Conservation (phyloP, 345 rosid species). For the Cardiospermum halicacabum region DNA sequence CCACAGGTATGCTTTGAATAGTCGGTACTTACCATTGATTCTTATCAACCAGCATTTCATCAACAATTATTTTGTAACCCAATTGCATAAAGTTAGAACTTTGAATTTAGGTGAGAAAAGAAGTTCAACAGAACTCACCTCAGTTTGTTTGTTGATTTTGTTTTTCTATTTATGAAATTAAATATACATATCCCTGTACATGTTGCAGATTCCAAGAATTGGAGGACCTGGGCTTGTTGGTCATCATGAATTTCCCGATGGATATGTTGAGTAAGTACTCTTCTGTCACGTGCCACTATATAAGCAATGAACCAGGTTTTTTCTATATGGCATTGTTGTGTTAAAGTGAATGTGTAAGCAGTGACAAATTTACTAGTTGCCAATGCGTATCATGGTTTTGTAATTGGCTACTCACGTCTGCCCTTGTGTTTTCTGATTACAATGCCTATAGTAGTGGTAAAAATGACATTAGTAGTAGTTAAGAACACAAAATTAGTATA, state of each 20-base stretch:
- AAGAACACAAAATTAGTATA: background rate
- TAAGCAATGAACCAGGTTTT: background rate
- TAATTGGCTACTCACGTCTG: background rate
- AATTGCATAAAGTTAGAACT: background rate
- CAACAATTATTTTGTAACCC: too few species aligned
- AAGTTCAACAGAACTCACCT: background rate
- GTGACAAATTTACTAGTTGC: background rate
- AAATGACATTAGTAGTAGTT: background rate
- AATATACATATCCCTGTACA: background rate
- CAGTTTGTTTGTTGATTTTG: background rate
- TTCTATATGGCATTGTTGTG: background rate
- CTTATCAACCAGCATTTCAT: background rate
- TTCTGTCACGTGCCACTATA: constrained; percentile 5
- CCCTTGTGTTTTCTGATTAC: background rate
- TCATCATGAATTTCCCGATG: constrained; percentile 58
- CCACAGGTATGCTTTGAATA: constrained; percentile 53
- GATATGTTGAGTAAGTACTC: constrained; percentile 70
- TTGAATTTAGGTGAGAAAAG: background rate
- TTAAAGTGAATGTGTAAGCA: constrained; percentile 7
- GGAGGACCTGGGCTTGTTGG: constrained; percentile 98
- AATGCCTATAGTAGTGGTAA: background rate
- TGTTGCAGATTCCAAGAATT: constrained; percentile 69
- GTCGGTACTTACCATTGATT: background rate
- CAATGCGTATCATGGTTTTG: background rate
- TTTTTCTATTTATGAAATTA: background rate